phyloP scores from a whole-genome alignment of 305 asterid genomes.

The Rubia occidens region DNA sequence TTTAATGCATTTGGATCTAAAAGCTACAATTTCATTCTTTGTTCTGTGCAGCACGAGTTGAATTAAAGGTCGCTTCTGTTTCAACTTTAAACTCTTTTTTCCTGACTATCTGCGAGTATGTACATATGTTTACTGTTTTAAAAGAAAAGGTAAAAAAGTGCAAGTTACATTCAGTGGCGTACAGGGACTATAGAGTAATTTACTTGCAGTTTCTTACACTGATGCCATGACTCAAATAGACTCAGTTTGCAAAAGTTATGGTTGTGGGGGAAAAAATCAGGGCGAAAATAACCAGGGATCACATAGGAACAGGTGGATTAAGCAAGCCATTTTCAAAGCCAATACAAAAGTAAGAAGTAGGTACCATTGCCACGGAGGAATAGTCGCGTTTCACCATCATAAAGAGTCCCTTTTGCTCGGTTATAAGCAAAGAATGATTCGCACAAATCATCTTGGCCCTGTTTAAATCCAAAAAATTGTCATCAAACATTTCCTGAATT shows the following conservation, averaged over 20 bases:
- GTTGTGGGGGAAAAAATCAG: not conserved
- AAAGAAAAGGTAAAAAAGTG: not conserved
- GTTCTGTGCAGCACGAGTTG: not conserved
- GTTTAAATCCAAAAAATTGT: slow-evolving; percentile 23
- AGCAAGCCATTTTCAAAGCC: not conserved
- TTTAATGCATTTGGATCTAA: not conserved
- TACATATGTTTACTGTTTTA: not conserved
- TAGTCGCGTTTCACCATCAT: slow-evolving; percentile 93
- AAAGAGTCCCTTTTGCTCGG: slow-evolving; percentile 95
- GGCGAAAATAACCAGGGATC: too few relatives aligned
- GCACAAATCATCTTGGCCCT: slow-evolving; percentile 97
- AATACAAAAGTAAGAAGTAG: slow-evolving; percentile 2
- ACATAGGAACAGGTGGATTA: not conserved
- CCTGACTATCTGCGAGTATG: not conserved
- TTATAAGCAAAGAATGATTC: slow-evolving; percentile 84
- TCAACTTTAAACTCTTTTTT: not conserved
- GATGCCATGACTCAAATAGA: not conserved
- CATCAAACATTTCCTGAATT: slow-evolving; percentile 17
- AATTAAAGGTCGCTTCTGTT: not conserved
- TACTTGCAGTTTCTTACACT: not conserved
- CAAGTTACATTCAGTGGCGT: too few relatives aligned
- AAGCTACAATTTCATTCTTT: not conserved
- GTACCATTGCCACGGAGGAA: slow-evolving; percentile 78
- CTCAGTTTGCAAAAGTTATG: not conserved
- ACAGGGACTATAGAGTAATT: not conserved